These are phyloP conservation scores for Arabidopsis lyrata DNA, from an alignment of 441 rosid genomes.

Conservation along the genomic window DNA sequence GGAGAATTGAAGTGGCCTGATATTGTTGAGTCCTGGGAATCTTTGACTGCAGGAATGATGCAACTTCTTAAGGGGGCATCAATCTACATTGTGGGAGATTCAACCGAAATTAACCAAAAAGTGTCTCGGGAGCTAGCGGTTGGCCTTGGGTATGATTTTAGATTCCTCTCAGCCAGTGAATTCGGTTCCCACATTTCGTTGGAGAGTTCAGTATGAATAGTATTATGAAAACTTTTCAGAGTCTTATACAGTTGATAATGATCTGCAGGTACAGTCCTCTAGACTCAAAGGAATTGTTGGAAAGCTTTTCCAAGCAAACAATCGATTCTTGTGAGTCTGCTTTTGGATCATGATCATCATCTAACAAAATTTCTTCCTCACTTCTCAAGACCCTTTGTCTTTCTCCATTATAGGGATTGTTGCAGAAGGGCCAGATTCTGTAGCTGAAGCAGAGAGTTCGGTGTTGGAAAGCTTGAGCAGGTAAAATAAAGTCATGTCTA, in stretches of 20 bases:
- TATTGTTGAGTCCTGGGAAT: constrained; percentile 91
- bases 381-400: constrained; percentile 1
- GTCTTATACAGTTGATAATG: constrained; percentile 28
- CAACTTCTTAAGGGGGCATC: constrained; percentile 93
- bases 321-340: constrained; percentile 79
- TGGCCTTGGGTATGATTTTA: constrained; percentile 72
- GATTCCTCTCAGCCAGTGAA: not conserved
- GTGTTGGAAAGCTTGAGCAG: constrained; percentile 86
- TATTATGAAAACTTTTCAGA: not conserved
- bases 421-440: constrained; percentile 69
- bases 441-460: constrained; percentile 76
- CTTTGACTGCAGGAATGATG: constrained; percentile 74
- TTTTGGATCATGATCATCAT: not conserved
- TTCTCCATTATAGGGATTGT: constrained; percentile 55
- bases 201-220: constrained; percentile 13
- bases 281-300: constrained; percentile 80
- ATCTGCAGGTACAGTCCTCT: constrained; percentile 79
- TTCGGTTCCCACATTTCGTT: not conserved
- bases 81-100: constrained; percentile 78
- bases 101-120: constrained; percentile 78
- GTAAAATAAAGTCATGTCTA: constrained; percentile 46
- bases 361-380: not conserved
- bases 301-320: constrained; percentile 69
- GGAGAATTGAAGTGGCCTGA: constrained; percentile 92
- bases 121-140: constrained; percentile 80